Base-by-base conservation (phyloP, 805 yeast genomes). In the Ogataea salicorniae region DNA sequence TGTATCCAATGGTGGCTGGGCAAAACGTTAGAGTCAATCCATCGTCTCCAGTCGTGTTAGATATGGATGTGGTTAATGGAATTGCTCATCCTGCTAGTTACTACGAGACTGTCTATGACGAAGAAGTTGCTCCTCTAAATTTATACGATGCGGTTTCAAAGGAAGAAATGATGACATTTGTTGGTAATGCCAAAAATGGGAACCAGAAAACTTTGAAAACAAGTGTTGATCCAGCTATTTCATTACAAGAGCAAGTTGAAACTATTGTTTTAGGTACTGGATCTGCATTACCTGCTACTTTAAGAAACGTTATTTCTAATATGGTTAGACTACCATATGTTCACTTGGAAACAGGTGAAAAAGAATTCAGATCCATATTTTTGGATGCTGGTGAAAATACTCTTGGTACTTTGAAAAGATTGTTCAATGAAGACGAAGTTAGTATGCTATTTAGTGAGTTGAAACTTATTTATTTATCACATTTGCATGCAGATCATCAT, bases 371-470 rank as follows among this genome's bases (percentile, higher is more conserved):
- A 53, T 64, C 83, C 3, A 62, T 87, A 0, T 56, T 94, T 20
- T 67, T 94, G 35, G 99, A 94, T 67, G 96, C 94, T n/a, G 99
- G 99, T 16, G 99, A 94, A 62, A 90, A 88, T 49, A 88, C 98
- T 0, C 58, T 84, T 20, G 96, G 95, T 2, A 68, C 87, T 0
- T 65, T 94, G 51, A 62, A 69, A 33, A 76, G 98, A 54, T 71
- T 79, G 47, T 80, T 80, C 51, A 82, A 83, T 0, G 69, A 72
- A 9, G 69, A 68, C 1, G 74, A 74, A 16, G 52, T 71, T 2
- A 57, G 59, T 2, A 40, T 22, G 45, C 39, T 85, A 2, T 72
- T 91, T 52, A 54, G 67, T 37, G 95, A 91, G 57, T 66, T 91
- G 48, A 69, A 76, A 33, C 48, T 87, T 46, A 70, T 92, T 18